Evolutionary conservation across 345 rosid genomes (phyloP).

Genomic region (Rhizophora mangle): DNA sequence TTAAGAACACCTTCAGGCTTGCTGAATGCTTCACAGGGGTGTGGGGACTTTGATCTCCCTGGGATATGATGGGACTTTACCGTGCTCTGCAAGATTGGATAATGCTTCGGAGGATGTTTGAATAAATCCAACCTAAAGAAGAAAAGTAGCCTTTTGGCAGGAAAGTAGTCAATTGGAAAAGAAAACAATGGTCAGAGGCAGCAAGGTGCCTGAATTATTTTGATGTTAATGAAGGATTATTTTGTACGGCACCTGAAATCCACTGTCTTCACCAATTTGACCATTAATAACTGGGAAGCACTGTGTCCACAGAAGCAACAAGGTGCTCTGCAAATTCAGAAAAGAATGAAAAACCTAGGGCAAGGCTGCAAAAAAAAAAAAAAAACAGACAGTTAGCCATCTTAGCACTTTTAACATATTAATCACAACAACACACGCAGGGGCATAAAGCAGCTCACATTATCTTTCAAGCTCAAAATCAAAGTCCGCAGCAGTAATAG

Average conservation of each 20-base stretch:
- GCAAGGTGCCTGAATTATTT: too few relatives aligned
- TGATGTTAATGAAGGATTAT: slow-evolving; percentile 7
- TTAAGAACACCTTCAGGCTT: slow-evolving; percentile 33
- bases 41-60: slow-evolving; percentile 27
- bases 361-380: slow-evolving; percentile 47
- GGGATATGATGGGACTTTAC: slow-evolving; percentile 35
- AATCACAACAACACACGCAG: not conserved
- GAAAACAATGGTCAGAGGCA: not conserved
- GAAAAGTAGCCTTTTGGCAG: slow-evolving; percentile 12
- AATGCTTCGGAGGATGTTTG: slow-evolving; percentile 73
- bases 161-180: slow-evolving; percentile 3
- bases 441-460: slow-evolving; percentile 8
- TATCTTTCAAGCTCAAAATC: slow-evolving; percentile 93
- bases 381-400: slow-evolving; percentile 14
- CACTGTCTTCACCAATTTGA: slow-evolving; percentile 91
- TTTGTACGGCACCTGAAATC: slow-evolving; percentile 64
- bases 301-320: slow-evolving; percentile 74
- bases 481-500: slow-evolving; percentile 89
- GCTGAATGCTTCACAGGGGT: slow-evolving; percentile 27
- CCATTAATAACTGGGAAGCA: slow-evolving; percentile 94
- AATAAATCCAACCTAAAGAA: slow-evolving; percentile 88
- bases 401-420: not conserved
- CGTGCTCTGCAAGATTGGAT: slow-evolving; percentile 48
- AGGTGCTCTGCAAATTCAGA: slow-evolving; percentile 74
- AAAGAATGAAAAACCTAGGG: slow-evolving; percentile 65